Evolutionary conservation across 2,329 filamentous ascomycete genomes (phyloP), one percentile per base, ranked within the genome.

Genomic region (Pseudogymnoascus sp.): DNA sequence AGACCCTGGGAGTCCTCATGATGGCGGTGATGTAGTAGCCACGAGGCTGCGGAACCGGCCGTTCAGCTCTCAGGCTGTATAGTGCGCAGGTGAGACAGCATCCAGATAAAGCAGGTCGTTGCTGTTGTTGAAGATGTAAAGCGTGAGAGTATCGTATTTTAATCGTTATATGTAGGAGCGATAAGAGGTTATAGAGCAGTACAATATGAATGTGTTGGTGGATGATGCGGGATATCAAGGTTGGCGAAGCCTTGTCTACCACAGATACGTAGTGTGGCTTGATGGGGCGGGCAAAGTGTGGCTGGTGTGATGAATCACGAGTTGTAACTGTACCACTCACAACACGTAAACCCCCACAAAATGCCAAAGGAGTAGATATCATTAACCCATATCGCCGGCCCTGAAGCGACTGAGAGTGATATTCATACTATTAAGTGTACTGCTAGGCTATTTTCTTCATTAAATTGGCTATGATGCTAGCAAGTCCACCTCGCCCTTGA

Each of bases 1-100:
- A 65, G 29, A 72, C 63, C 65, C 71, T 68, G 63, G 71, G 71
- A 61, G 70, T 67, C 67, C 71, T 70, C 71, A 73, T 73, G 67
- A 65, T 72, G 65, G 59, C 58, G 40, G 42, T 40, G 31, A 42
- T 60, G 35, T 18, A 52, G 48, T 61, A 55, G 48, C 63, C 64
- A 63, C 64, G 65, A 62, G 65, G 65, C 68, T 62, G 64, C 55
- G 55, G 40, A 13, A 40, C 31, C 64, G 61, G 60, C 62, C 65
- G 65, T 62, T 69, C 69, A 70, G 69, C 70, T 68, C 69, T 62
- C 52, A 62, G 66, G 63, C 61, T 64, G 63, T 58, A 58, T 12
- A 21, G 48, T 39, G 59, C 33, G 39, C 33, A 18, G 33, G 39
- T 37, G 52, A 29, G 48, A 60, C 58, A 62, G 62, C 64, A 65